Base-by-base conservation (phyloP, 768 basidiomycete genomes). In the Calvatia gigantea region DNA sequence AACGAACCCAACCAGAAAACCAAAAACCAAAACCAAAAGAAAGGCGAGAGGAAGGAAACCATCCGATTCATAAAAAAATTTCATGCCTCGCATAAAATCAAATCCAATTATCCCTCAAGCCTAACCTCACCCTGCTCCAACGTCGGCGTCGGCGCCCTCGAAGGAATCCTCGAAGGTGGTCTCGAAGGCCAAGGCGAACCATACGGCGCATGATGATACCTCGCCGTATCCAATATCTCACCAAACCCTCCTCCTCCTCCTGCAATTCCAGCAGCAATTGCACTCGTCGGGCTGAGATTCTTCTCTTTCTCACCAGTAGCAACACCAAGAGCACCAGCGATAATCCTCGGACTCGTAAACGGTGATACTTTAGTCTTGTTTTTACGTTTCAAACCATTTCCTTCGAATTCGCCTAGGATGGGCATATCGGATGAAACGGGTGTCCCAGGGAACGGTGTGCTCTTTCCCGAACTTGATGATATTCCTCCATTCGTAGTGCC, bases 391-490 rank as follows among this genome's bases (percentile, higher is more conserved):
- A 73, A 21, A 76, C 75, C 6, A 68, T 62, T 33, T 73, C 72
- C 62, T 74, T 79, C 62, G 58, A 85, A 80, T 51, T 85, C 79
- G 14, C 85, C 85, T 2, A 86, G 70, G 57, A 87, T 85, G 21
- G 82, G 82, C 53, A 78, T 79, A 56, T 77, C 75, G 43, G 77
- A 70, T 47, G 73, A 70, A 42, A 82, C 75, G 4, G 80, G 69
- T 28, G 43, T 45, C 4, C 43, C 43, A 42, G 43, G 43, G 60
- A 78, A 81, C 5, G 75, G 68, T 64, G 21, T 46, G 3, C 47
- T 46, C 42, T 56, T 58, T 25, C 45, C 23, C 23, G 38, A 21
- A 23, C 33, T 37, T 25, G 49, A 51, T 7, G 28, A 33, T 9
- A 43, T 11, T 15, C 35, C 31, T n/a, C n/a, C n/a, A n/a, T n/a